phyloP scores from a whole-genome alignment of 108 stramenopile genomes.

The Skeletonema menzelii region DNA sequence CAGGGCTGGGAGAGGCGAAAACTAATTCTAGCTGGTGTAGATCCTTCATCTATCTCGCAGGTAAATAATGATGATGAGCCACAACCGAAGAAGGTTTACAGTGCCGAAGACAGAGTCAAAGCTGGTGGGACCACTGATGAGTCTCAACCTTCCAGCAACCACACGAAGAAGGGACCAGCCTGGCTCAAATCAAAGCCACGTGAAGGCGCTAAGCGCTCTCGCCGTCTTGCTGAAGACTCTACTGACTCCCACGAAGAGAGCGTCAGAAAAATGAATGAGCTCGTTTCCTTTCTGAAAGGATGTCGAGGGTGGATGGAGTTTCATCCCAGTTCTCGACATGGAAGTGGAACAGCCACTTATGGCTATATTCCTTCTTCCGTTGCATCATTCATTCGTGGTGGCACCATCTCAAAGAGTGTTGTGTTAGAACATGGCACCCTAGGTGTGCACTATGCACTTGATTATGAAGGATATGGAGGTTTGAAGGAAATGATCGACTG shows the following conservation, averaged over 20 bases:
- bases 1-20: conserved; percentile 26
- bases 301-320: conserved; percentile 46
- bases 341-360: conserved; percentile 46
- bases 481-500: conserved; percentile 40
- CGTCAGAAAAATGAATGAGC: conserved; percentile 11
- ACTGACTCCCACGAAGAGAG: conserved; percentile 22
- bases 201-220: conserved; percentile 22
- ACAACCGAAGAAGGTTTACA: conserved; percentile 16
- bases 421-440: conserved; percentile 40
- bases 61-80: conserved; percentile 3
- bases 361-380: conserved; percentile 43
- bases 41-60: not conserved
- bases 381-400: conserved; percentile 38
- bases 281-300: conserved; percentile 23
- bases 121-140: conserved; percentile 9
- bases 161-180: conserved; percentile 1
- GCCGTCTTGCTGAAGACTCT: conserved; percentile 19
- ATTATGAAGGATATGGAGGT: conserved; percentile 43
- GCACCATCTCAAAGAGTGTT: conserved; percentile 31
- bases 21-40: conserved; percentile 2
- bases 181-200: conserved; percentile 7
- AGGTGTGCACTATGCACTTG: conserved; percentile 47
- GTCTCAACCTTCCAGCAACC: conserved; percentile 9
- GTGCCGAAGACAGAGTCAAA: conserved; percentile 19
- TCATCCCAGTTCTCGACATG: conserved; percentile 43